A percentile compares a stretch with the other conserved stretches of the same genome.
These are phyloP conservation scores for Dactylella cylindrospora DNA, from an alignment of 2,329 filamentous ascomycete species.

Conservation along the genomic window DNA sequence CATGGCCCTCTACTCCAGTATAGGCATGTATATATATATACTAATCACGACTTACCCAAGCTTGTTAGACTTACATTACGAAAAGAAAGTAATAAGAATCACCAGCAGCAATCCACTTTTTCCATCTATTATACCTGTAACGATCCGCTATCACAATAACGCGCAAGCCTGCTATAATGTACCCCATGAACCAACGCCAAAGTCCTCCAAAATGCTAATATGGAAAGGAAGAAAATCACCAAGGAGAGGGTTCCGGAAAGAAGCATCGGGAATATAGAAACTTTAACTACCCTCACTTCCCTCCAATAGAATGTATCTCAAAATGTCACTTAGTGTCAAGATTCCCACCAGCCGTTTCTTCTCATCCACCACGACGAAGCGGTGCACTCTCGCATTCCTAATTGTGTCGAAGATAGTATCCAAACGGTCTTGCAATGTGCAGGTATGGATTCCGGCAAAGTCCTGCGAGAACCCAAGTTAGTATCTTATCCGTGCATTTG, in stretches of 20 bases:
- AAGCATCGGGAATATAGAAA: background rate
- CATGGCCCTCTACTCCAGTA: no score
- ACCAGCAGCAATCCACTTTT: no score
- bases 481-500: background rate
- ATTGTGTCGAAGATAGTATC: slow-evolving; percentile 97
- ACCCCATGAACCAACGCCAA: no score
- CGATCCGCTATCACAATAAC: no score
- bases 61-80: background rate
- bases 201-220: background rate
- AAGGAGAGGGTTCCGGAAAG: slow-evolving; percentile 1
- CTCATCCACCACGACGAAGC: slow-evolving; percentile 90
- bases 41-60: background rate
- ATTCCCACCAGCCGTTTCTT: slow-evolving; percentile 81
- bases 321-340: slow-evolving; percentile 90
- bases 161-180: no score
- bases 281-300: slow-evolving; percentile 53
- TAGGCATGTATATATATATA: no score
- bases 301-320: slow-evolving; percentile 87
- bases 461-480: slow-evolving; percentile 58
- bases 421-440: slow-evolving; percentile 83
- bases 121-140: no score
- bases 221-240: background rate
- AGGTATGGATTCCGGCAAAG: slow-evolving; percentile 95
- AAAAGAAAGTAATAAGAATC: no score
- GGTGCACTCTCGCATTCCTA: slow-evolving; percentile 88